A percentile compares a stretch with the other conserved stretches of the same genome.
Conservation (phyloP, 441 rosid genomes). For the Populus trichocarpa region DNA sequence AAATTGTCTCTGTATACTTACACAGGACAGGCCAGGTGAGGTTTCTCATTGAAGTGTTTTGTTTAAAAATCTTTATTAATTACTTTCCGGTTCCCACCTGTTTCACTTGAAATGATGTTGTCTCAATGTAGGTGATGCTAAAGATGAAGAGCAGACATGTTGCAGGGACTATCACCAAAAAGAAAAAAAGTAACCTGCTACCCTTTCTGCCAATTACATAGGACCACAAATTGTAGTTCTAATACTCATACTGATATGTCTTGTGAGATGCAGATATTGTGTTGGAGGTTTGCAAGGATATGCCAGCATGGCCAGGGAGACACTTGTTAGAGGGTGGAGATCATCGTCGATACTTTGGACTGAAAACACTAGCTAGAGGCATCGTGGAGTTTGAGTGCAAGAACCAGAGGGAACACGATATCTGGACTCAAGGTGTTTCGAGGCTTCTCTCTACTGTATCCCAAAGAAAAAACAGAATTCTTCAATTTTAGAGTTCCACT, state of each 20-base stretch:
- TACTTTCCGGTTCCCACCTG: background rate
- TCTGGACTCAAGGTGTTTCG: slow-evolving; percentile 69
- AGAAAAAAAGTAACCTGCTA: slow-evolving; percentile 48
- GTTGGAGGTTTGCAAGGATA: slow-evolving; percentile 58
- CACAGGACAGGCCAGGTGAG: slow-evolving; percentile 55
- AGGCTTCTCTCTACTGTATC: slow-evolving; percentile 62
- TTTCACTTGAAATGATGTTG: background rate
- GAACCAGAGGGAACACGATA: slow-evolving; percentile 61
- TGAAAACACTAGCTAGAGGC: slow-evolving; percentile 64
- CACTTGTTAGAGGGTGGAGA: slow-evolving; percentile 62
- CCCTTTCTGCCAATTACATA: background rate
- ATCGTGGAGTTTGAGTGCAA: slow-evolving; percentile 80
- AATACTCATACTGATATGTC: background rate
- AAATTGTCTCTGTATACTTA: slow-evolving; percentile 69
- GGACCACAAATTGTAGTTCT: background rate
- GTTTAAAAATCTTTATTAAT: background rate
- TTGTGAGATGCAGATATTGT: slow-evolving; percentile 50
- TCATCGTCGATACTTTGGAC: slow-evolving; percentile 67
- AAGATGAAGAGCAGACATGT: slow-evolving; percentile 89
- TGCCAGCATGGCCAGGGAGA: slow-evolving; percentile 91
- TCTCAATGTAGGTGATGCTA: slow-evolving; percentile 47
- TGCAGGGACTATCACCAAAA: slow-evolving; percentile 78
- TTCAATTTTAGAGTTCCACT: background rate
- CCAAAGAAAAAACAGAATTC: slow-evolving; percentile 39
- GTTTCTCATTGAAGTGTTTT: background rate